Evolutionary conservation across 2,329 filamentous ascomycete species (phyloP).

Genomic region (Fusarium sp.): DNA sequence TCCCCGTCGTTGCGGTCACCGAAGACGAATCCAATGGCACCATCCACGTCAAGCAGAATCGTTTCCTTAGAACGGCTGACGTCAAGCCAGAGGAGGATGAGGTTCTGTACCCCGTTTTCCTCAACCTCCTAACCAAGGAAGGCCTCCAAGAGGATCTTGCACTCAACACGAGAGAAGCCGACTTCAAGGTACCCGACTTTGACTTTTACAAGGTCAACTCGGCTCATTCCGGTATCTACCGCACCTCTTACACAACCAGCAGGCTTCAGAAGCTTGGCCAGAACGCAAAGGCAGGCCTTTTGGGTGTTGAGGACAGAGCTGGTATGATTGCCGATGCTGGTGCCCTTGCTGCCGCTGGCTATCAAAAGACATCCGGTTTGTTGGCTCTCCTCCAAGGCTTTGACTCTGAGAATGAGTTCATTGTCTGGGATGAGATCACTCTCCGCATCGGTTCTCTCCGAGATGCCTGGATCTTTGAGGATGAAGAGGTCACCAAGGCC

Average conservation of each 20-base stretch:
- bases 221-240: slow-evolving; percentile 92
- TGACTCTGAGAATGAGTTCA: slow-evolving; percentile 84
- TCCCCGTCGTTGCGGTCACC: slow-evolving; percentile 88
- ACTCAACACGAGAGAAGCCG: slow-evolving; percentile 70
- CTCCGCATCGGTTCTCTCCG: slow-evolving; percentile 83
- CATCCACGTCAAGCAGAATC: slow-evolving; percentile 93
- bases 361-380: slow-evolving; percentile 92
- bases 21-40: slow-evolving; percentile 72
- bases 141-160: slow-evolving; percentile 83
- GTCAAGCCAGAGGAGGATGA: slow-evolving; percentile 93
- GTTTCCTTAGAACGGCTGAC: slow-evolving; percentile 92
- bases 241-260: slow-evolving; percentile 87
- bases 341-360: slow-evolving; percentile 88
- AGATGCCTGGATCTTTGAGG: slow-evolving; percentile 84
- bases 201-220: slow-evolving; percentile 98
- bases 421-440: slow-evolving; percentile 95
- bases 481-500: slow-evolving; percentile 77
- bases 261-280: slow-evolving; percentile 88
- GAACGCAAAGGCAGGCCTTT: slow-evolving; percentile 77
- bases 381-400: slow-evolving; percentile 89
- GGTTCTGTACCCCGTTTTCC: slow-evolving; percentile 88
- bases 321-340: slow-evolving; percentile 96
- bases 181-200: slow-evolving; percentile 80
- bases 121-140: slow-evolving; percentile 86
- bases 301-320: slow-evolving; percentile 90